phyloP scores from a whole-genome alignment of 2,329 filamentous ascomycete genomes.

The Hypoxylon sp. region DNA sequence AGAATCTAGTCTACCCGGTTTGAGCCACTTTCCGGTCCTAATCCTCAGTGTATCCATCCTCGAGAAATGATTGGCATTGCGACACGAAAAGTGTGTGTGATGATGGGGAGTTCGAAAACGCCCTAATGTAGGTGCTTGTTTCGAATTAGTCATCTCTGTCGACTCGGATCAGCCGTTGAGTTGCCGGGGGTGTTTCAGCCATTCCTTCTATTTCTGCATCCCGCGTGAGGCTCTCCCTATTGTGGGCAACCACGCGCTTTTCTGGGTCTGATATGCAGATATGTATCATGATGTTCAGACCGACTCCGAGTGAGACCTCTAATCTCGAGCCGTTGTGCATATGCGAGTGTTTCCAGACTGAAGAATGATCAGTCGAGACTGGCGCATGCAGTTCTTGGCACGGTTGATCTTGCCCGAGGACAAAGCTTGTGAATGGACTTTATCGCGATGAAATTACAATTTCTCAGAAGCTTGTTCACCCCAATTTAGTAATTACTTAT shows the following conservation, averaged over 20 bases:
- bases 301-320: conserved; percentile 24
- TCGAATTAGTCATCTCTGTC: conserved; percentile 47
- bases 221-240: conserved; percentile 43
- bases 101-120: conserved; percentile 39
- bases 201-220: conserved; percentile 42
- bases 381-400: conserved; percentile 33
- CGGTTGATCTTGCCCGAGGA: conserved; percentile 29
- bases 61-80: conserved; percentile 41
- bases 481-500: conserved; percentile 18
- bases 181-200: conserved; percentile 45
- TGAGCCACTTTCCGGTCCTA: conserved; percentile 38
- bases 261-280: conserved; percentile 34
- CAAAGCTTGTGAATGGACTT: conserved; percentile 31
- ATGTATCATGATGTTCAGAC: conserved; percentile 37
- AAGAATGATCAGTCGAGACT: conserved; percentile 30
- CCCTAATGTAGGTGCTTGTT: conserved; percentile 46
- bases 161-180: conserved; percentile 45
- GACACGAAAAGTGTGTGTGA: conserved; percentile 37
- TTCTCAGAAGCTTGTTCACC: conserved; percentile 21
- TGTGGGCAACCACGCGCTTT: conserved; percentile 27
- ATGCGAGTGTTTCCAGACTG: conserved; percentile 32
- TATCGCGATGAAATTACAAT: conserved; percentile 12
- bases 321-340: conserved; percentile 33
- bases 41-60: conserved; percentile 32
- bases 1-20: conserved; percentile 41